Percentiles rank a stretch among this genome's conserved stretches.
These are phyloP conservation scores for Notholithocarpus densiflorus DNA, from an alignment of 306 rosid genomes.

Conservation along the genomic window DNA sequence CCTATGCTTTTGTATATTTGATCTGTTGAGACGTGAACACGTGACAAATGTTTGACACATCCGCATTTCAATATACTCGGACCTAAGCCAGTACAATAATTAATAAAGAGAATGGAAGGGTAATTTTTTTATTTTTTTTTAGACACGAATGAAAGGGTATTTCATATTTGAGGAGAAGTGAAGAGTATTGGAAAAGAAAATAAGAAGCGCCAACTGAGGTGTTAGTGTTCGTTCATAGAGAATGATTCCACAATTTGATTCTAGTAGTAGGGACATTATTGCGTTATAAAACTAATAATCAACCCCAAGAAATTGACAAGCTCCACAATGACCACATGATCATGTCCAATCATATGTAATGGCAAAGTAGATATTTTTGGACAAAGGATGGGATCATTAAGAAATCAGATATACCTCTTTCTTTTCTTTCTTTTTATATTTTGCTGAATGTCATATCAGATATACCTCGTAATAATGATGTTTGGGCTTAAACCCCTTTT, in stretches of 20 bases:
- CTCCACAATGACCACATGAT: not conserved
- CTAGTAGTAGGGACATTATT: not conserved
- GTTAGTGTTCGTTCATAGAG: not conserved
- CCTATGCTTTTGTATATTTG: too few relatives aligned
- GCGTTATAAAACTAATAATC: not conserved
- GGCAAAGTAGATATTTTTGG: not conserved
- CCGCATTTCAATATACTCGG: too few relatives aligned
- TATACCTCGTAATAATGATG: not conserved
- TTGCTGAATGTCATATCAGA: not conserved
- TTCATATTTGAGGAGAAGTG: too few relatives aligned
- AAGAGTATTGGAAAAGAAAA: too few relatives aligned
- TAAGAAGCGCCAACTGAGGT: too few relatives aligned
- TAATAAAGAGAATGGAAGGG: too few relatives aligned
- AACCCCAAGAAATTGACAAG: not conserved
- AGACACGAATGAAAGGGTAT: too few relatives aligned
- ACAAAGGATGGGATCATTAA: not conserved
- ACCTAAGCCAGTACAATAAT: too few relatives aligned
- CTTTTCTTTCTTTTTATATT: too few relatives aligned
- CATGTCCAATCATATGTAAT: not conserved
- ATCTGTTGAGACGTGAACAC: too few relatives aligned
- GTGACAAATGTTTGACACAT: too few relatives aligned
- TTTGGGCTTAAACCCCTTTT: not conserved
- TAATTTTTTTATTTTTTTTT: too few relatives aligned
- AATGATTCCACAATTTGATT: not conserved
- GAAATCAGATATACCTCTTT: not conserved